Evolutionary conservation across 805 yeast species (phyloP).

Genomic region (Pichia scutulata): DNA sequence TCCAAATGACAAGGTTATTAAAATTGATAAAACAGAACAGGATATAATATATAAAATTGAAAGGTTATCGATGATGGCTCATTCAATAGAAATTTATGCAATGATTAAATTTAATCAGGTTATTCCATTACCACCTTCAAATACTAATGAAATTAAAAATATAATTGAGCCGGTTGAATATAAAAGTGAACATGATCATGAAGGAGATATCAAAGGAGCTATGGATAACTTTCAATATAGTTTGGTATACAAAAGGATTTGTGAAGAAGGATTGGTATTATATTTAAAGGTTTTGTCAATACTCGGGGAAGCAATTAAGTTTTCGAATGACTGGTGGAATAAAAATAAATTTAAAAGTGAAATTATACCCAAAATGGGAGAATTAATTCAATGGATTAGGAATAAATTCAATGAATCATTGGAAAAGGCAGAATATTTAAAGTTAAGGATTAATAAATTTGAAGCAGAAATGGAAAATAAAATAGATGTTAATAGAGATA

Average conservation of each 20-base stretch:
- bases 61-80: constrained; percentile 79
- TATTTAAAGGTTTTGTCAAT: constrained; percentile 79
- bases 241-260: constrained; percentile 45
- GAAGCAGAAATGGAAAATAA: constrained; percentile 20
- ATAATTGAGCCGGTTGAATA: constrained; percentile 16
- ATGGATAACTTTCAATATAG: constrained; percentile 36
- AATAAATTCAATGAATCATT: constrained; percentile 82
- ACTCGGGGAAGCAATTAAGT: constrained; percentile 76
- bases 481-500: neutral
- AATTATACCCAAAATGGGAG: constrained; percentile 34
- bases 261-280: constrained; percentile 81
- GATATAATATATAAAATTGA: constrained; percentile 48
- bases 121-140: constrained; percentile 62
- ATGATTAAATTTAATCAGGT: constrained; percentile 85
- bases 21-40: constrained; percentile 22
- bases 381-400: constrained; percentile 76
- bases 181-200: neutral
- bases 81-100: constrained; percentile 81
- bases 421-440: constrained; percentile 79
- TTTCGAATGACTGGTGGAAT: constrained; percentile 90
- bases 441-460: constrained; percentile 47
- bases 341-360: constrained; percentile 28
- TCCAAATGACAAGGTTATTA: neutral
- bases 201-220: neutral
- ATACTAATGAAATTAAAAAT: constrained; percentile 16